phyloP scores from a whole-genome alignment of 371 early-diverging fungal species.

The Vairimorpha necatrix region DNA sequence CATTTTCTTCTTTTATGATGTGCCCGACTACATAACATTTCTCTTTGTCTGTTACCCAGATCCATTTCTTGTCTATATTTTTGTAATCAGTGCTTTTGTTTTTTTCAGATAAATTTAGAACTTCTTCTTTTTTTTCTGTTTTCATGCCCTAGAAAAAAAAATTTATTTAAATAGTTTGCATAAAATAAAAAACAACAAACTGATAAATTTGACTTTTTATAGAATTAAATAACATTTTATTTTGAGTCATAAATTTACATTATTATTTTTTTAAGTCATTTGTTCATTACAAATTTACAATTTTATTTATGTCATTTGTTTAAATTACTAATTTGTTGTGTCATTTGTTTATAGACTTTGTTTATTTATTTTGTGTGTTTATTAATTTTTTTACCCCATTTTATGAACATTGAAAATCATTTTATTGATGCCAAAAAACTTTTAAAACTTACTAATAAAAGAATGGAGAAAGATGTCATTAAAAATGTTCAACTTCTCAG shows the following conservation, averaged over 20 bases:
- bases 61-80: conserved; percentile 45
- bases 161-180: not conserved
- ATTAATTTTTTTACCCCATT: not conserved
- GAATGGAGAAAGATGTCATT: conserved; percentile 58
- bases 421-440: conserved; percentile 51
- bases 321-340: no score
- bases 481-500: conserved; percentile 56
- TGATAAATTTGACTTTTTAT: no score
- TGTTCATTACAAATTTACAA: no score
- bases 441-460: conserved; percentile 36
- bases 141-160: conserved; percentile 1
- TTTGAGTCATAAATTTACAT: no score
- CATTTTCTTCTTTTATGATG: conserved; percentile 70
- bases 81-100: conserved; percentile 5
- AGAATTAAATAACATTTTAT: no score
- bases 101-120: not conserved
- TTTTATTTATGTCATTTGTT: no score
- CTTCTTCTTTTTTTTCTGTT: not conserved
- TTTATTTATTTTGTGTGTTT: no score
- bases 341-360: no score
- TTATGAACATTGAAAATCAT: conserved; percentile 36
- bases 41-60: conserved; percentile 67
- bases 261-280: no score
- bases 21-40: conserved; percentile 79
- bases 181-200: no score